phyloP scores from a whole-genome alignment of 164 flowering plant species.

The Sextonia rubra region DNA sequence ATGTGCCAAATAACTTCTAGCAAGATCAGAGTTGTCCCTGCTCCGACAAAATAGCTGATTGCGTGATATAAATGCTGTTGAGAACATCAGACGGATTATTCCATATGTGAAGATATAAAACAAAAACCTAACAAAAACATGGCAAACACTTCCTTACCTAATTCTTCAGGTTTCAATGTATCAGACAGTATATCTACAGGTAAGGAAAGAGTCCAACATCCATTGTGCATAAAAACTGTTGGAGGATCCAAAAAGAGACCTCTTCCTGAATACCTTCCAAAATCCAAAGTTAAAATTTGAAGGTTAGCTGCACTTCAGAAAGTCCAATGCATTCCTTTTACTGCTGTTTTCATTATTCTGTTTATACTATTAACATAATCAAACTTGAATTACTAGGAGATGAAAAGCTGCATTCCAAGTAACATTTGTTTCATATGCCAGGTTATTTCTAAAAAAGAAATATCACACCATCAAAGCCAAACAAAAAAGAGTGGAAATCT shows the following conservation, averaged over 20 bases:
- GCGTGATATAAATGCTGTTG: slow-evolving; percentile 61
- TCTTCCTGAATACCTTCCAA: slow-evolving; percentile 85
- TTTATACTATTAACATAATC: neutral
- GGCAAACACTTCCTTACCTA: slow-evolving; percentile 35
- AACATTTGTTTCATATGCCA: neutral
- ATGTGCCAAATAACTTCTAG: slow-evolving; percentile 47
- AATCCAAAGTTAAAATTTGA: neutral
- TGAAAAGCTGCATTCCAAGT: neutral
- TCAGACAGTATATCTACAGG: slow-evolving; percentile 42
- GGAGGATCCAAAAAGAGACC: slow-evolving; percentile 91
- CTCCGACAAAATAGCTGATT: slow-evolving; percentile 53
- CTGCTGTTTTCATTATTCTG: neutral
- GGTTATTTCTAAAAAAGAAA: neutral
- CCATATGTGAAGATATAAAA: neutral
- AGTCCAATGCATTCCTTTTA: neutral
- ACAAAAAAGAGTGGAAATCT: no score
- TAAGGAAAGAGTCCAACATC: slow-evolving; percentile 54
- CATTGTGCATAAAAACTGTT: slow-evolving; percentile 48
- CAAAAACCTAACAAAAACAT: slow-evolving; percentile 4
- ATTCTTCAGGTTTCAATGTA: slow-evolving; percentile 18
- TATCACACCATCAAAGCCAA: no score
- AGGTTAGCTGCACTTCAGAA: neutral
- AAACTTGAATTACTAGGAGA: neutral
- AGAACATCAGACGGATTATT: slow-evolving; percentile 5
- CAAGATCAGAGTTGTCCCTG: slow-evolving; percentile 56